Evolutionary conservation across 345 rosid species (phyloP).

Genomic region (Barbarea vulgaris): DNA sequence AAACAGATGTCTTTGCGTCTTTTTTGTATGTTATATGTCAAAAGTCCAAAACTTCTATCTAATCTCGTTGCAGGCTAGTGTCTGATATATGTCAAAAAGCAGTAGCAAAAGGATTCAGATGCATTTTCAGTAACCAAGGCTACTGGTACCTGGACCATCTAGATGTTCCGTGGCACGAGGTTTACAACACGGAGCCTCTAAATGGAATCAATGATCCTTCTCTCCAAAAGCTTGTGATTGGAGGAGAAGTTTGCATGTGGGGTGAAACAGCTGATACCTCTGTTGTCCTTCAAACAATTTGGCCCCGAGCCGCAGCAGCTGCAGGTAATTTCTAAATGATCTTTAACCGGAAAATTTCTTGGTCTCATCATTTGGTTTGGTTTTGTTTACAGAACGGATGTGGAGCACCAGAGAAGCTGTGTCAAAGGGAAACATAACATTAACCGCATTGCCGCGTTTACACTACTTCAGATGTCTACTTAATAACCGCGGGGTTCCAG

Average conservation of each 20-base stretch:
- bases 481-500: constrained; percentile 76
- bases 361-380: background rate
- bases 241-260: constrained; percentile 99
- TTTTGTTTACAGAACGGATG: constrained; percentile 57
- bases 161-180: constrained; percentile 77
- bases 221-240: constrained; percentile 71
- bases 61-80: constrained; percentile 62
- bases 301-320: constrained; percentile 96
- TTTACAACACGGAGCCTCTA: constrained; percentile 78
- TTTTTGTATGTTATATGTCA: background rate
- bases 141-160: constrained; percentile 93
- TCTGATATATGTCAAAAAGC: constrained; percentile 82
- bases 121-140: constrained; percentile 88
- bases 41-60: background rate
- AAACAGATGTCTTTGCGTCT: background rate
- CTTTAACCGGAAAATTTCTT: background rate
- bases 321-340: constrained; percentile 55
- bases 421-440: constrained; percentile 49
- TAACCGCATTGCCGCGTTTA: constrained; percentile 66
- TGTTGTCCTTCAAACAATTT: constrained; percentile 78
- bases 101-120: constrained; percentile 83
- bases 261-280: constrained; percentile 86
- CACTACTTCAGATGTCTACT: constrained; percentile 90
- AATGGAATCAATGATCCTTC: constrained; percentile 66
- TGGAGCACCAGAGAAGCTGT: constrained; percentile 74